Conservation (phyloP, 1,284 basidiomycete genomes). For the Prillingera fragicola region DNA sequence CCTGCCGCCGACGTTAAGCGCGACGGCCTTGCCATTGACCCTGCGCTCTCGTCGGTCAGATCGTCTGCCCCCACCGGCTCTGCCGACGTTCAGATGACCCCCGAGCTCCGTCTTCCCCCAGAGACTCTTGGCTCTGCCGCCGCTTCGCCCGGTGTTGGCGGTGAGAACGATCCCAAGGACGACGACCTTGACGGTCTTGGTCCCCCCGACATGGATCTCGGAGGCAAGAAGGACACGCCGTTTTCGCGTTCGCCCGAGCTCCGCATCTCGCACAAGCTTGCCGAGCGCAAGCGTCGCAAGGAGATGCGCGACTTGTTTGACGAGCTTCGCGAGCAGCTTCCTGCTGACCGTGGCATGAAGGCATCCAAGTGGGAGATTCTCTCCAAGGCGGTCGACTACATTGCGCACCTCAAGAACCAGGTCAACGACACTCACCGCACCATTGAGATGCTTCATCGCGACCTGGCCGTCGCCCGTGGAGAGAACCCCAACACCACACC, state of each 20-base stretch:
- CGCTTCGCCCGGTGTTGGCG: slow-evolving; percentile 19
- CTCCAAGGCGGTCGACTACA: slow-evolving; percentile 24
- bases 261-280: slow-evolving; percentile 86
- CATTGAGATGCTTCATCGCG: slow-evolving; percentile 13
- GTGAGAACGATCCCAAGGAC: slow-evolving; percentile 3
- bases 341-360: slow-evolving; percentile 85
- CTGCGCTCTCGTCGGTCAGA: slow-evolving; percentile 29
- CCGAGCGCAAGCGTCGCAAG: slow-evolving; percentile 87
- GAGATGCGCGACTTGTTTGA: slow-evolving; percentile 98
- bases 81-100: slow-evolving; percentile 7
- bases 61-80: slow-evolving; percentile 16
- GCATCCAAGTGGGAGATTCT: slow-evolving; percentile 61
- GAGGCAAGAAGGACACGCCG: slow-evolving; percentile 57
- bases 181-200: not conserved
- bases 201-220: too few species aligned
- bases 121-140: slow-evolving; percentile 32
- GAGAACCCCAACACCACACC: slow-evolving; percentile 6
- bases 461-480: slow-evolving; percentile 12
- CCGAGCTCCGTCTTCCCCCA: slow-evolving; percentile 31
- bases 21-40: slow-evolving; percentile 25
- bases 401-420: slow-evolving; percentile 18
- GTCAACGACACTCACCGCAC: slow-evolving; percentile 11
- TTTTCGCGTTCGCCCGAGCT: slow-evolving; percentile 92
- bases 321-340: slow-evolving; percentile 81
- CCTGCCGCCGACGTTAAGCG: slow-evolving; percentile 1